A percentile compares a stretch with the other conserved stretches of the same genome.
phyloP scores from a whole-genome alignment of 768 basidiomycete species.

The Boletales sp. region DNA sequence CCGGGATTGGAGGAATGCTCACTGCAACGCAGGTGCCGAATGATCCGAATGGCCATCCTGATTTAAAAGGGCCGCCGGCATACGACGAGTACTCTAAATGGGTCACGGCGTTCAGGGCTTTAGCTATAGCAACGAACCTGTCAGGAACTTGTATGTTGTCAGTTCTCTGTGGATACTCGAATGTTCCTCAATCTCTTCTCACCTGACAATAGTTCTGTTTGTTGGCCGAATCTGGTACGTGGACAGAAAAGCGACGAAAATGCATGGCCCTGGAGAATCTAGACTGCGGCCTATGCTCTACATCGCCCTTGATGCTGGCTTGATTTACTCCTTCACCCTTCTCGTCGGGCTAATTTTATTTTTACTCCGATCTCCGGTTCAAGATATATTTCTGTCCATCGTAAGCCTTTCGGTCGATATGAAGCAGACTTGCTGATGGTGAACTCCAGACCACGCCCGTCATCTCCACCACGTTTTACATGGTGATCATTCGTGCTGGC shows the following conservation, averaged over 20 bases:
- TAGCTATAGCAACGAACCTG: constrained; percentile 32
- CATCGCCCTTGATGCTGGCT: constrained; percentile 36
- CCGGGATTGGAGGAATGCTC: constrained; percentile 17
- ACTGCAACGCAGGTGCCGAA: constrained; percentile 5
- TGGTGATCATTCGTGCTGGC: constrained; percentile 40
- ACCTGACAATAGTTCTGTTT: constrained; percentile 17
- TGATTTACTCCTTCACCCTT: constrained; percentile 36
- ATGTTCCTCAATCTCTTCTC: too few relatives aligned
- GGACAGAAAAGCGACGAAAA: constrained; percentile 17
- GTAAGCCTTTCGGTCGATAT: constrained; percentile 16
- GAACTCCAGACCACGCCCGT: constrained; percentile 33
- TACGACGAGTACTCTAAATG: constrained; percentile 22
- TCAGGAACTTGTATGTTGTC: constrained; percentile 27
- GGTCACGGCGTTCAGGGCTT: constrained; percentile 33
- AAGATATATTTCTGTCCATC: constrained; percentile 35
- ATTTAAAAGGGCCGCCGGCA: neutral
- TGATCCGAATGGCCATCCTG: too few relatives aligned
- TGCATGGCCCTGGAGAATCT: constrained; percentile 10
- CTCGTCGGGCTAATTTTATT: constrained; percentile 31
- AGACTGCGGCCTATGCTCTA: constrained; percentile 17
- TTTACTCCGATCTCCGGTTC: constrained; percentile 24
- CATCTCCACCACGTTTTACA: constrained; percentile 41
- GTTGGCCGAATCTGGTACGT: constrained; percentile 31
- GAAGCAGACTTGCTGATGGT: neutral
- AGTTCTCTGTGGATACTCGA: neutral